Evolutionary conservation across 495 filamentous ascomycete genomes (phyloP).

Genomic region (Gamarada debralockiae): DNA sequence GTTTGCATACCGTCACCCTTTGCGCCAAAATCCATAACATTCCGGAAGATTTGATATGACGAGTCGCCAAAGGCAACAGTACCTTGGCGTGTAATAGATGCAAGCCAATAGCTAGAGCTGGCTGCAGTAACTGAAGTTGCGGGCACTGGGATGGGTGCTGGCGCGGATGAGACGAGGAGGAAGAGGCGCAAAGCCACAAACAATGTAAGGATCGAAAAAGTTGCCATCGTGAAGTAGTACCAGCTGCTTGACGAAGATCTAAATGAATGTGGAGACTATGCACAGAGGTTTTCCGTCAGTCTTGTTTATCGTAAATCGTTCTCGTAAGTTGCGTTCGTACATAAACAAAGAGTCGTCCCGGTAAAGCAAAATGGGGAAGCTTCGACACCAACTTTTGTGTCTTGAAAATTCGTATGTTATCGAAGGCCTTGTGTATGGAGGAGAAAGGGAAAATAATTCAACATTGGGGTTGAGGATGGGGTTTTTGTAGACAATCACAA

Average conservation of each 20-base stretch:
- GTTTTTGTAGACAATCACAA: background rate
- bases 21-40: constrained; percentile 82
- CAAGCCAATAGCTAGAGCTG: constrained; percentile 5
- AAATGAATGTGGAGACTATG: constrained; percentile 23
- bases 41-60: constrained; percentile 74
- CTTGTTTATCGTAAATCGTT: background rate
- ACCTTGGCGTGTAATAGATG: constrained; percentile 63
- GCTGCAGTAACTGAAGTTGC: constrained; percentile 17
- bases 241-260: constrained; percentile 23
- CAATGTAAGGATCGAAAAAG: constrained; percentile 22
- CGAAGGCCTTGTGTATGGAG: background rate
- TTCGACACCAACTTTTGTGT: background rate
- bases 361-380: background rate
- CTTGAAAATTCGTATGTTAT: background rate
- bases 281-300: background rate
- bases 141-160: constrained; percentile 22
- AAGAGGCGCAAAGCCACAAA: constrained; percentile 23
- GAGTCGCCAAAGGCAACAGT: constrained; percentile 56
- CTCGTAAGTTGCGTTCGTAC: background rate
- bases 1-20: constrained; percentile 41
- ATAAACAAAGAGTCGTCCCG: background rate
- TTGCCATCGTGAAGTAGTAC: constrained; percentile 28
- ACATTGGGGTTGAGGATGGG: background rate
- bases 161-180: constrained; percentile 17
- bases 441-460: background rate